phyloP scores from a whole-genome alignment of 805 yeast species.

The Starmerella scarabaei region DNA sequence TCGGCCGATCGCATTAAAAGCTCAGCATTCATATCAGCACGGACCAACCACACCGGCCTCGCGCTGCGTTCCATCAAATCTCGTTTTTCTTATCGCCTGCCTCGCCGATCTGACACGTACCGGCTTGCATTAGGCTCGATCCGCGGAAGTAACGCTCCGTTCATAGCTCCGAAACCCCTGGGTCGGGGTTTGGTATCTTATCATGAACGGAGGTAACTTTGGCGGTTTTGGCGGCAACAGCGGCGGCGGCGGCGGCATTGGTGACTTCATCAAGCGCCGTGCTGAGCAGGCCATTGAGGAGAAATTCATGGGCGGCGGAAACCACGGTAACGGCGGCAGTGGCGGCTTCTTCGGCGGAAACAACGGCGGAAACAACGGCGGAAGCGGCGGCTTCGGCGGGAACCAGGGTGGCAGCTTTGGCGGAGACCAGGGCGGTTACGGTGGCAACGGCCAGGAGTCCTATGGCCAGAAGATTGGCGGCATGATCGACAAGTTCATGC shows the following conservation, averaged over 20 bases:
- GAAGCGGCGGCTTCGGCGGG: not conserved
- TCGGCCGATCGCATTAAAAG: too few relatives aligned
- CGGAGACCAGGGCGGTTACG: conserved; percentile 4
- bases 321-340: not conserved
- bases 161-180: too few relatives aligned
- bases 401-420: conserved; percentile 3
- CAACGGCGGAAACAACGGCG: not conserved
- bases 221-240: too few relatives aligned
- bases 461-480: conserved; percentile 5
- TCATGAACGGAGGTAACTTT: too few relatives aligned
- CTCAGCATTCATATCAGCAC: too few relatives aligned
- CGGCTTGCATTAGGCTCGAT: too few relatives aligned
- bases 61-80: too few relatives aligned
- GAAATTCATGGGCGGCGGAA: conserved; percentile 1
- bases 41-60: too few relatives aligned
- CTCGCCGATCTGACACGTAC: too few relatives aligned
- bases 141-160: too few relatives aligned
- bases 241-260: conserved; percentile 9
- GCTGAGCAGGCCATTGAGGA: conserved; percentile 8
- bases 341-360: not conserved
- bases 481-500: conserved; percentile 10
- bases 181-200: too few relatives aligned
- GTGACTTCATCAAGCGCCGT: conserved; percentile 7
- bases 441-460: conserved; percentile 2
- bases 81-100: too few relatives aligned